Evolutionary conservation across 2,329 filamentous ascomycete species (phyloP), one percentile per base, ranked within the genome.

Genomic region (Dothidotthia symphoricarpi): DNA sequence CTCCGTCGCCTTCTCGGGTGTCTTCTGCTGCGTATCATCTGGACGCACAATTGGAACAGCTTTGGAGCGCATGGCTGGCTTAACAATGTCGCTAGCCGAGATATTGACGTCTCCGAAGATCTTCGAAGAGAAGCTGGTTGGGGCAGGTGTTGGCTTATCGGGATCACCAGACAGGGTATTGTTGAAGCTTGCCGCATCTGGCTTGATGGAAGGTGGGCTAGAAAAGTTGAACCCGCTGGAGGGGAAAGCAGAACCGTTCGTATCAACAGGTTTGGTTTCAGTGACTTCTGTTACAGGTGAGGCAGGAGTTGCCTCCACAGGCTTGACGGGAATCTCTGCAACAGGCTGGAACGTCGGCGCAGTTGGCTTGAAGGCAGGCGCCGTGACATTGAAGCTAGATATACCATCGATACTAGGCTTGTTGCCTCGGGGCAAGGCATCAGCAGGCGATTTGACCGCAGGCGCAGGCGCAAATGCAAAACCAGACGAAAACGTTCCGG

Each of bases 31-130:
- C 15, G 57, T 53, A 40, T 47, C 50, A 39, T 81, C 74, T 1
- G 86, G 86, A 26, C 75, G 76, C 8, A 91, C 69, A 46, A 95
- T 94, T 0, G 89, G 86, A 37, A 95, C 78, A 8, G 88, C 88
- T 69, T 93, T 96, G 4, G 83, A 87, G 53, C 81, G 82, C 68
- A 86, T 88, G 1, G 69, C 64, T 6, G 83, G 77, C 55, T 85
- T 85, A 17, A 80, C 69, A 33, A 81, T 75, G 15, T 87, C 82
- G 11, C 76, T 74, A 22, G 75, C 66, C 37, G 74, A 78, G 22
- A 86, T 69, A 46, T 81, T 78, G 36, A 67, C 53, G 37, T 60
- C 49, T 6, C 63, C 61, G 36, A 66, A 66, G 31, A 66, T 66
- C 45, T 58, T 62, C 3, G 63, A 64, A 8, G 58, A 53, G 26